phyloP scores from a whole-genome alignment of 306 rosid genomes.

The Cyclanthera cordifolia region DNA sequence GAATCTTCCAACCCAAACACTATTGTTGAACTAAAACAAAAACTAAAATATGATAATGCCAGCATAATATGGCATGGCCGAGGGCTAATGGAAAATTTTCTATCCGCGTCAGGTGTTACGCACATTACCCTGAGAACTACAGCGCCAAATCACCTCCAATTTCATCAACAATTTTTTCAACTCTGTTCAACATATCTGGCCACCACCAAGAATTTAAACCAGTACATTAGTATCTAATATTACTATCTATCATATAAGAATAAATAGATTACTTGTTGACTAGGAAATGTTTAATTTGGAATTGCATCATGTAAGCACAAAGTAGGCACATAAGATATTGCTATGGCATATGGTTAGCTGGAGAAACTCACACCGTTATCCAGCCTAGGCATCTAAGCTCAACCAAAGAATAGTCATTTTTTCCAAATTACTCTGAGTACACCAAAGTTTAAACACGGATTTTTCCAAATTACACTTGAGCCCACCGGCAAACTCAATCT shows the following conservation, averaged over 20 bases:
- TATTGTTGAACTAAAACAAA: no score
- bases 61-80: no score
- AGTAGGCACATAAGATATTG: not conserved
- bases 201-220: slow-evolving; percentile 8
- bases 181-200: slow-evolving; percentile 70
- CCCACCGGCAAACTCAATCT: no score
- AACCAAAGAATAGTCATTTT: no score
- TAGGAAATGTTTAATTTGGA: not conserved
- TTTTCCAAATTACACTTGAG: no score
- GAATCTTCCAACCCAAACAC: no score
- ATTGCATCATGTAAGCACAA: not conserved
- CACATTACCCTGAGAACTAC: slow-evolving; percentile 15
- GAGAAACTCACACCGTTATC: not conserved
- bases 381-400: not conserved
- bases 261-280: not conserved
- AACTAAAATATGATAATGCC: no score
- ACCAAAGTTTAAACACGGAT: no score
- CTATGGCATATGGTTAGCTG: not conserved
- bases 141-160: slow-evolving; percentile 48
- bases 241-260: not conserved
- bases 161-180: slow-evolving; percentile 66
- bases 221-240: not conserved
- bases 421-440: no score
- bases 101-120: not conserved
- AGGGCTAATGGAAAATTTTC: no score